phyloP scores from a whole-genome alignment of 331 rosid genomes.

The Rhamnella rubrinervis region DNA sequence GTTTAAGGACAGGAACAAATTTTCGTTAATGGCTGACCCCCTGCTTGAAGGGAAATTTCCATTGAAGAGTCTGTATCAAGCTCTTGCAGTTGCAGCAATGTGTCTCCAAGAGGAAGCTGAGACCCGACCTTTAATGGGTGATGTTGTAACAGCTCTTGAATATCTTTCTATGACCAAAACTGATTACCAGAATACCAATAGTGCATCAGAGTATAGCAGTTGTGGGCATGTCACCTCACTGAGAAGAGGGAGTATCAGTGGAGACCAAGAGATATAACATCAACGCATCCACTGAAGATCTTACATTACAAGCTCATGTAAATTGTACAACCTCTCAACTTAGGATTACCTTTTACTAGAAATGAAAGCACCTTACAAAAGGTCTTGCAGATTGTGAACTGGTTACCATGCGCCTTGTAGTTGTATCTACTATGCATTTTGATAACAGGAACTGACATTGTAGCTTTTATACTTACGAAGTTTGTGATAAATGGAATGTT shows the following conservation, averaged over 20 bases:
- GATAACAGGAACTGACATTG: not conserved
- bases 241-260: conserved; percentile 15
- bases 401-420: no score
- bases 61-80: conserved; percentile 65
- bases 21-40: conserved; percentile 63
- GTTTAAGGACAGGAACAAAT: conserved; percentile 53
- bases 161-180: conserved; percentile 26
- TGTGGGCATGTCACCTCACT: conserved; percentile 41
- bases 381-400: no score
- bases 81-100: conserved; percentile 89
- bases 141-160: conserved; percentile 59
- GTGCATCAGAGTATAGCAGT: conserved; percentile 16
- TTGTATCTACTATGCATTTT: no score
- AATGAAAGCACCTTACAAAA: no score
- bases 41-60: conserved; percentile 58
- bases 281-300: not conserved
- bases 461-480: not conserved
- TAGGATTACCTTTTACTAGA: no score
- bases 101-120: conserved; percentile 74
- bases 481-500: not conserved
- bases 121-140: conserved; percentile 63
- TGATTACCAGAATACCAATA: conserved; percentile 28
- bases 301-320: no score
- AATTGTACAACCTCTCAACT: no score
- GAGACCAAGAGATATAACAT: conserved; percentile 18